Conservation (phyloP, 345 rosid genomes). For the Pistacia vera region DNA sequence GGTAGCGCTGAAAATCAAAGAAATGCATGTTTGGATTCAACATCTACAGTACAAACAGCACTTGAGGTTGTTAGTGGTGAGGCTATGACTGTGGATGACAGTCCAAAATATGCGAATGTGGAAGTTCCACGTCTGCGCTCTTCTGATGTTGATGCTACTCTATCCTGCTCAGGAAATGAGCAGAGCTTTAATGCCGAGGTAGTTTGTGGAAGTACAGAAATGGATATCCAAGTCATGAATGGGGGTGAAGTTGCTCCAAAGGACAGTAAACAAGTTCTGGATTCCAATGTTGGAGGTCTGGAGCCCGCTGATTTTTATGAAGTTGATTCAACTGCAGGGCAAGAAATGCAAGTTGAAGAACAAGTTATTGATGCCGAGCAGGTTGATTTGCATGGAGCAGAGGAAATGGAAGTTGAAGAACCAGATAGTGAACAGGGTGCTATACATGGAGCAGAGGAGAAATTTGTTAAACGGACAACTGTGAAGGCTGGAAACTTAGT, state of each 20-base stretch:
- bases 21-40: slow-evolving; percentile 9
- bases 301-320: slow-evolving; percentile 7
- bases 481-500: slow-evolving; percentile 25
- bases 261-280: slow-evolving; percentile 6
- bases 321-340: slow-evolving; percentile 15
- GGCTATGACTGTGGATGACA: slow-evolving; percentile 12
- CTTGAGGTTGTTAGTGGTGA: slow-evolving; percentile 16
- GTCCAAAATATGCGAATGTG: background rate
- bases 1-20: slow-evolving; percentile 18
- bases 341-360: slow-evolving; percentile 29
- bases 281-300: slow-evolving; percentile 5
- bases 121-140: background rate
- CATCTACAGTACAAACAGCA: slow-evolving; percentile 7
- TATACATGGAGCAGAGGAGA: slow-evolving; percentile 18
- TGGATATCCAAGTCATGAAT: background rate
- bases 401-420: slow-evolving; percentile 47
- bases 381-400: slow-evolving; percentile 27
- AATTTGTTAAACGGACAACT: slow-evolving; percentile 20
- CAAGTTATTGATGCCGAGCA: slow-evolving; percentile 31
- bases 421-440: slow-evolving; percentile 21
- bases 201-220: background rate
- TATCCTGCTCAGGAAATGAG: slow-evolving; percentile 15
- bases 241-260: slow-evolving; percentile 16
- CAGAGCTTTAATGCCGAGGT: slow-evolving; percentile 10
- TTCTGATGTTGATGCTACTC: slow-evolving; percentile 11